phyloP scores from a whole-genome alignment of 495 filamentous ascomycete genomes.

The Xeromyces bisporus region DNA sequence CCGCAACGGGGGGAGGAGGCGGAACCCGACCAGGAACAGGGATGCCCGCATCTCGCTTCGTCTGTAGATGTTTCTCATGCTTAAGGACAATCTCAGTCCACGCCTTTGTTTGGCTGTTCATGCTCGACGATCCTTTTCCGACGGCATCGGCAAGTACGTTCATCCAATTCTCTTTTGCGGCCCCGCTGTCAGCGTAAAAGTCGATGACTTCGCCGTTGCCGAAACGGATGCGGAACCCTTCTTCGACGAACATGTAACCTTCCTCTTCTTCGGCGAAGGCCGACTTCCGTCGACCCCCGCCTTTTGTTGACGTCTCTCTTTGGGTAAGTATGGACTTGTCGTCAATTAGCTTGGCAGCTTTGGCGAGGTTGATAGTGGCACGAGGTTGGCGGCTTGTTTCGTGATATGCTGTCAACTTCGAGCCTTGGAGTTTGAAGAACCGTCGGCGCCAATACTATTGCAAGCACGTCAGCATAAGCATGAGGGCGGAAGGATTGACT shows the following conservation, averaged over 20 bases:
- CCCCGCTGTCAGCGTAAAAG: slow-evolving; percentile 82
- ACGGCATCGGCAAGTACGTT: slow-evolving; percentile 71
- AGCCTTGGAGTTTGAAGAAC: slow-evolving; percentile 85
- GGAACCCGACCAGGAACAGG: slow-evolving; percentile 6
- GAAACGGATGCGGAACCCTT: slow-evolving; percentile 95
- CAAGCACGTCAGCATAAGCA: neutral
- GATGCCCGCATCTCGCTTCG: slow-evolving; percentile 15
- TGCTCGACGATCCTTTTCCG: slow-evolving; percentile 41
- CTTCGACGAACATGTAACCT: slow-evolving; percentile 98
- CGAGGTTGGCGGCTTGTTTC: slow-evolving; percentile 88
- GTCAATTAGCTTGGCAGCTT: slow-evolving; percentile 87
- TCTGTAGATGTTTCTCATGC: slow-evolving; percentile 22
- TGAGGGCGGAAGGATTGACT: too few relatives aligned
- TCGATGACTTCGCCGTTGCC: slow-evolving; percentile 96
- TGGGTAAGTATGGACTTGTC: slow-evolving; percentile 71
- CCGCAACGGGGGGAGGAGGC: slow-evolving; percentile 6
- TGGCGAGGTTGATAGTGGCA: slow-evolving; percentile 89
- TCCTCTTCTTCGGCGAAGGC: slow-evolving; percentile 97
- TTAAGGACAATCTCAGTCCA: slow-evolving; percentile 81
- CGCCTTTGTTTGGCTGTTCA: slow-evolving; percentile 25
- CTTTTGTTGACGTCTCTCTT: slow-evolving; percentile 55
- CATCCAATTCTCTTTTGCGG: slow-evolving; percentile 89
- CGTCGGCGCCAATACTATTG: slow-evolving; percentile 86
- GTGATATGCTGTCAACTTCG: slow-evolving; percentile 89
- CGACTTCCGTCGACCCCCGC: slow-evolving; percentile 68